Base-by-base conservation (phyloP, 306 rosid species). In the Cucurbita ficifolia region DNA sequence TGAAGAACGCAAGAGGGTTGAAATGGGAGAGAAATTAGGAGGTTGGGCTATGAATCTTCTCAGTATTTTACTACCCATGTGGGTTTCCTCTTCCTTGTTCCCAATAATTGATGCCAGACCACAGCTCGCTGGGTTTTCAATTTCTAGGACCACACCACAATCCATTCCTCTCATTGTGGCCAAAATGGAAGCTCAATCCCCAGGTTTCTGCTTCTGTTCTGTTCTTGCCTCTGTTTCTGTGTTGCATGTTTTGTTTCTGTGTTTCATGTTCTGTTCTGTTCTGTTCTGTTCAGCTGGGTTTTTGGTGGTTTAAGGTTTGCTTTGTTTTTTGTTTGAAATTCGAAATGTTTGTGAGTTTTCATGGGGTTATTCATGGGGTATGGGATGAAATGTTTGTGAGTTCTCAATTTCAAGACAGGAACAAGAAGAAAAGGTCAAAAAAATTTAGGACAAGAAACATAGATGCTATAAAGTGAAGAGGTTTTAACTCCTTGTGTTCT, bases 181-280 rank as follows among this genome's bases (percentile, higher is more conserved):
- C 46, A 79, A 77, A 76, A 82, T 83, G 79, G 85, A 89, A 80
- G 89, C 91, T 83, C 67, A 88, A 83, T 78, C 97, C 81, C 88
- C 96, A 81, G 97, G 97, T 91, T 84, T 45, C 1, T 63, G 6
- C 14, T 64, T 64, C 71, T 39, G 63, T 77, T 77, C 54, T 45
- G 36, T 60, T 43, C 9, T 21, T 33, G 6, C 39, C 53, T 42
- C 68, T 55, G 35, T 17, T 53, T 45, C 57, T 62, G 6, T 48
- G 17, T 1, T 48, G 7, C 51, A 48, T 48, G 51, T 48, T 29
- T 24, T 38, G 7, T 39, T 39, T 39, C 42, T 39, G 7, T 72
- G 6, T 17, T 38, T 52, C 54, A 61, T 61, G 46, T 29, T 29
- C 33, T 29, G 33, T 29, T 29, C 33, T 29, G 33, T 29, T 29